Conservation (phyloP, 805 yeast genomes). For the Ogataea neopini region DNA sequence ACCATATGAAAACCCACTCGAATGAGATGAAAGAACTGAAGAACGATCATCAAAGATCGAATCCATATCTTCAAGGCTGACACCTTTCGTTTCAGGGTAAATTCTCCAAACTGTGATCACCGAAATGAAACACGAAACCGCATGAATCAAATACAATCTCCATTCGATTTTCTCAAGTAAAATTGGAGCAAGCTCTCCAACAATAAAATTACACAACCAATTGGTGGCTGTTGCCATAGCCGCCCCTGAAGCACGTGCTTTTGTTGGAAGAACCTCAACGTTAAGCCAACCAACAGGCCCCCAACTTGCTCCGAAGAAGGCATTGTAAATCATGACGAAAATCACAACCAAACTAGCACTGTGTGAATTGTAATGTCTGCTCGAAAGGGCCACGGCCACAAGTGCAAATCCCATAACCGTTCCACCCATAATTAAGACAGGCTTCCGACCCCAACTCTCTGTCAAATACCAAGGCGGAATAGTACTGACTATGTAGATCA, state of each 20-base stretch:
- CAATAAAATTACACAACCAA: constrained; percentile 91
- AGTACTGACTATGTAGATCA: constrained; percentile 59
- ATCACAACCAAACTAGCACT: constrained; percentile 75
- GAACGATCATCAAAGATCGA: constrained; percentile 74
- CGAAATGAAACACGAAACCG: constrained; percentile 71
- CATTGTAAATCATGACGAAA: constrained; percentile 76
- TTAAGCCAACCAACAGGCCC: constrained; percentile 93
- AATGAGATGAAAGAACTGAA: constrained; percentile 26
- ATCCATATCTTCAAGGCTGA: constrained; percentile 89
- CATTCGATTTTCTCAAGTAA: constrained; percentile 74
- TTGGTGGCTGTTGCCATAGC: constrained; percentile 88
- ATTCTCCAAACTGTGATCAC: constrained; percentile 67
- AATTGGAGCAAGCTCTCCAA: constrained; percentile 89
- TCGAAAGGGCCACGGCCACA: constrained; percentile 60
- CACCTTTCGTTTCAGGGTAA: constrained; percentile 91
- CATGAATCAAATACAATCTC: constrained; percentile 82
- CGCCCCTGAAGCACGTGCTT: constrained; percentile 87
- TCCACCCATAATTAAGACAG: constrained; percentile 79
- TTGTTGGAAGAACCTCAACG: constrained; percentile 80
- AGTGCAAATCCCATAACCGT: constrained; percentile 75
- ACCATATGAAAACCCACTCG: constrained; percentile 19
- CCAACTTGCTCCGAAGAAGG: constrained; percentile 88
- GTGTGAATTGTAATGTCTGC: constrained; percentile 43
- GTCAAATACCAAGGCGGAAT: constrained; percentile 90
- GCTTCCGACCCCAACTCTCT: constrained; percentile 89